phyloP scores from a whole-genome alignment of 495 filamentous ascomycete species.

The Talaromyces ruber region DNA sequence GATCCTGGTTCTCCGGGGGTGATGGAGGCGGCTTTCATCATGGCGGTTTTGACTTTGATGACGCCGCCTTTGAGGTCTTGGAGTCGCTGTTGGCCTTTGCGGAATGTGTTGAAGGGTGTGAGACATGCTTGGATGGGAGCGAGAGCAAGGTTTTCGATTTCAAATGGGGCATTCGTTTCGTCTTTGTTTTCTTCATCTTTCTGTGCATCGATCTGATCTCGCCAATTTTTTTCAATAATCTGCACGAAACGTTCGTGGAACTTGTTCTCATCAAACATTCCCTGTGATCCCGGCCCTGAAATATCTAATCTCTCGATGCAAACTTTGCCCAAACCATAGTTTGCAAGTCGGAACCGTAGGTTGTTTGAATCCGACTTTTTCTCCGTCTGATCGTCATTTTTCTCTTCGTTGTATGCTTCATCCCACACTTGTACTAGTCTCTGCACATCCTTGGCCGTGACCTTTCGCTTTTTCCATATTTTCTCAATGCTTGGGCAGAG shows the following conservation, averaged over 20 bases:
- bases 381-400: background rate
- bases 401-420: background rate
- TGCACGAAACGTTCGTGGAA: conserved; percentile 32
- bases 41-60: conserved; percentile 32
- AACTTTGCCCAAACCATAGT: conserved; percentile 35
- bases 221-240: conserved; percentile 28
- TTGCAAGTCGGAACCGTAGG: conserved; percentile 22
- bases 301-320: conserved; percentile 21
- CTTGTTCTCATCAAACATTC: conserved; percentile 16
- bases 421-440: conserved; percentile 34
- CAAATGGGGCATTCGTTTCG: conserved; percentile 14
- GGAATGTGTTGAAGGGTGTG: conserved; percentile 30
- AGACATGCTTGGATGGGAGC: conserved; percentile 32
- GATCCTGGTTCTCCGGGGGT: conserved; percentile 1
- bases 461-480: conserved; percentile 42
- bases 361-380: background rate
- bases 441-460: conserved; percentile 34
- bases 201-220: background rate
- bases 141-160: conserved; percentile 23
- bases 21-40: conserved; percentile 10
- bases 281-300: background rate
- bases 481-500: conserved; percentile 30
- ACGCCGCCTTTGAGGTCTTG: conserved; percentile 37
- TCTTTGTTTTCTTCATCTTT: conserved; percentile 18
- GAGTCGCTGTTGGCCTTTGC: conserved; percentile 37